Conservation (phyloP, 768 basidiomycete species). For the Rhodotorula toruloides region DNA sequence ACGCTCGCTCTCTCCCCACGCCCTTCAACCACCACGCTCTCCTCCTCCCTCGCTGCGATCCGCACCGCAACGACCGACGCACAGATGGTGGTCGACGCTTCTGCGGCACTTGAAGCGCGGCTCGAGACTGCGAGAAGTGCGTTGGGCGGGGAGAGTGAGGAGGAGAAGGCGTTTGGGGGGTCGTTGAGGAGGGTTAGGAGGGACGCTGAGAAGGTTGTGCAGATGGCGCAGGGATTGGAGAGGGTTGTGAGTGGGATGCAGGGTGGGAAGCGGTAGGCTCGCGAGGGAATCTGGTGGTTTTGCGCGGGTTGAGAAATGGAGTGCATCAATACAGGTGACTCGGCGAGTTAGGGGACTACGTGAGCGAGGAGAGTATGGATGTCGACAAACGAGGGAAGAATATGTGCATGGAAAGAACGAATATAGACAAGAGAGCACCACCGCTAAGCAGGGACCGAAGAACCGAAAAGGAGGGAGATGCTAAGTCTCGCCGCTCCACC, state of each 20-base stretch:
- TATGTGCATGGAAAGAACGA: too few species aligned
- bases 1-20: slow-evolving; percentile 13
- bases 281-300: background rate
- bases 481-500: background rate
- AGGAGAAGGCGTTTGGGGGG: slow-evolving; percentile 14
- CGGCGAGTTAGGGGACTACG: too few species aligned
- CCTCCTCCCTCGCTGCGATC: background rate
- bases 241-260: background rate
- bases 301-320: too few species aligned
- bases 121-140: background rate
- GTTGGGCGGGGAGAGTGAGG: background rate
- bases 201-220: slow-evolving; percentile 21
- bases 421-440: background rate
- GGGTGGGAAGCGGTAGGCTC: background rate
- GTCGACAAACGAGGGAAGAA: too few species aligned
- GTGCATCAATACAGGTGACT: too few species aligned
- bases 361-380: too few species aligned
- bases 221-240: slow-evolving; percentile 2
- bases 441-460: too few species aligned
- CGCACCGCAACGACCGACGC: background rate
- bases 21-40: background rate
- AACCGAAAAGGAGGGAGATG: background rate
- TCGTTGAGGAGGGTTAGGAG: slow-evolving; percentile 10
- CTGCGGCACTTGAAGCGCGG: background rate
- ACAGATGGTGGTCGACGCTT: background rate